phyloP scores from a whole-genome alignment of 2,329 filamentous ascomycete species.

The Salinomyces thailandicus region DNA sequence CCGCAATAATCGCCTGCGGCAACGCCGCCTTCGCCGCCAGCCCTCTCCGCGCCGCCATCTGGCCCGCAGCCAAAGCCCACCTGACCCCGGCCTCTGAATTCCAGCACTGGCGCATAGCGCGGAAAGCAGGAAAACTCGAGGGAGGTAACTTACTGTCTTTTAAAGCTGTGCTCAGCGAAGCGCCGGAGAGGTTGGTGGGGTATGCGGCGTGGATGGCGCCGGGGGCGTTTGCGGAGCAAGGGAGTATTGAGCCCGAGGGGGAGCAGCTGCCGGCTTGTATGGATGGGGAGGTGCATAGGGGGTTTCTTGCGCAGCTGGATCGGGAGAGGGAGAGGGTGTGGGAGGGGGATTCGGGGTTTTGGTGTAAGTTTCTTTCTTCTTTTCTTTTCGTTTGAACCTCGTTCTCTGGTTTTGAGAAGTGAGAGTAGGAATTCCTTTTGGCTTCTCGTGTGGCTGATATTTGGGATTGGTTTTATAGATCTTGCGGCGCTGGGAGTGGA shows the following conservation, averaged over 20 bases:
- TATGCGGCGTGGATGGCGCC: slow-evolving; percentile 5
- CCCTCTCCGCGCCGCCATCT: neutral
- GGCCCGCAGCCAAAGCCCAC: neutral
- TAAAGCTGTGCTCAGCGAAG: slow-evolving; percentile 2
- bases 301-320: slow-evolving; percentile 1
- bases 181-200: slow-evolving; percentile 1
- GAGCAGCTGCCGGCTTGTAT: slow-evolving; percentile 1
- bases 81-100: slow-evolving; percentile 1
- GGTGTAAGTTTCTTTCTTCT: too few relatives aligned
- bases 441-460: neutral
- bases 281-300: slow-evolving; percentile 1
- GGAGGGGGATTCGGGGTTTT: slow-evolving; percentile 3
- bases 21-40: slow-evolving; percentile 2
- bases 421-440: too few relatives aligned
- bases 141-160: neutral
- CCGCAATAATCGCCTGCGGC: neutral
- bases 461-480: slow-evolving; percentile 3
- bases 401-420: neutral
- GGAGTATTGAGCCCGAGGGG: neutral
- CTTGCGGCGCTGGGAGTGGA: slow-evolving; percentile 12
- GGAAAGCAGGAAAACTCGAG: neutral
- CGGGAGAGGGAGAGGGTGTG: slow-evolving; percentile 2
- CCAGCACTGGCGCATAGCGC: neutral
- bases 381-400: too few relatives aligned
- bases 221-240: neutral